phyloP scores from a whole-genome alignment of 106 monocot genomes.

The Dendrobium nobile region DNA sequence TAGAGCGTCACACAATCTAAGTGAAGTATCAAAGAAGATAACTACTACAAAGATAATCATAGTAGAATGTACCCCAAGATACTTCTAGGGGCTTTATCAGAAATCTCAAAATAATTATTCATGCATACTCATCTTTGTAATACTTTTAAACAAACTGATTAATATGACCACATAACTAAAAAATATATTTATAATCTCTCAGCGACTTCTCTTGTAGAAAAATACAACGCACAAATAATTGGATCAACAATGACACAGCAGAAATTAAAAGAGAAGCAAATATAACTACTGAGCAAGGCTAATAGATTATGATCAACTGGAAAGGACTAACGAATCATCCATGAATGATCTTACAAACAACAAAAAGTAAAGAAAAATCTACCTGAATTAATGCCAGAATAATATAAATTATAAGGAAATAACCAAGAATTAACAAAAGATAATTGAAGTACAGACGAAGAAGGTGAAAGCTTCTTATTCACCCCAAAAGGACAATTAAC shows the following conservation, averaged over 20 bases:
- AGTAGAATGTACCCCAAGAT: no score
- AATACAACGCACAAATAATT: neutral
- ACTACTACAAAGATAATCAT: no score
- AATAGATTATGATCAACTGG: neutral
- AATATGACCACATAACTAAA: no score
- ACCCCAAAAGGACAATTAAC: neutral
- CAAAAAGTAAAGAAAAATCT: neutral
- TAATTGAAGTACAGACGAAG: neutral
- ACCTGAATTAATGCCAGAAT: neutral
- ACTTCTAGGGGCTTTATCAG: no score
- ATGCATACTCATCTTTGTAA: no score
- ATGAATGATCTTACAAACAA: neutral
- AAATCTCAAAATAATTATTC: no score
- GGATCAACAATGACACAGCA: neutral
- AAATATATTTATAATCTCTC: neutral
- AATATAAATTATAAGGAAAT: neutral
- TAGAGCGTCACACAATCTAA: no score
- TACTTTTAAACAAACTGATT: no score
- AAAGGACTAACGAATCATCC: neutral
- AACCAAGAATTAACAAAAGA: no score
- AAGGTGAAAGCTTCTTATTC: neutral
- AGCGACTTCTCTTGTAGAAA: neutral
- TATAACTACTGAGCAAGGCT: neutral
- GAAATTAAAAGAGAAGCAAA: neutral
- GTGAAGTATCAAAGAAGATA: no score